A percentile compares a stretch with the other conserved stretches of the same genome.
phyloP scores from a whole-genome alignment of 1,284 basidiomycete genomes.

The Ganoderma lingzhi region DNA sequence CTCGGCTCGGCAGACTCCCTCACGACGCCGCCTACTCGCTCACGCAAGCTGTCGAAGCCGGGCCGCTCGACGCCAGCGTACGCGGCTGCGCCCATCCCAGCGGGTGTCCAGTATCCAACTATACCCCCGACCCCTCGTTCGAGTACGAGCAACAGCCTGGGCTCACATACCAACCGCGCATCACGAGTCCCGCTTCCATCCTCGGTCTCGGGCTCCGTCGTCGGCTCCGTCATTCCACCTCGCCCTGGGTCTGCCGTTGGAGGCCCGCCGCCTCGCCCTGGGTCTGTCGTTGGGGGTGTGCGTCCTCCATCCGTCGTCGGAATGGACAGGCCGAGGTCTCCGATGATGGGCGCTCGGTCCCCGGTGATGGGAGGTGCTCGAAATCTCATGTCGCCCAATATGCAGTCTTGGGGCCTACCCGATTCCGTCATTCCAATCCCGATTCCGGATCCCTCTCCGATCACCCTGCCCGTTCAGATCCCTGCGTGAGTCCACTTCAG shows the following conservation, averaged over 20 bases:
- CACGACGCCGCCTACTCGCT: constrained; percentile 39
- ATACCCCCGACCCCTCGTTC: constrained; percentile 37
- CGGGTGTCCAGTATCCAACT: constrained; percentile 33
- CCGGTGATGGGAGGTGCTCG: constrained; percentile 31
- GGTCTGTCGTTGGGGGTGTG: constrained; percentile 25
- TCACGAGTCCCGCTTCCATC: constrained; percentile 34
- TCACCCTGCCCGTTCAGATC: constrained; percentile 23
- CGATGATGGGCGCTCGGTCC: constrained; percentile 32
- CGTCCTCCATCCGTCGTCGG: constrained; percentile 25
- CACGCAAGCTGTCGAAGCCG: constrained; percentile 26
- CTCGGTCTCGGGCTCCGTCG: constrained; percentile 27
- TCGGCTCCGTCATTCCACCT: constrained; percentile 19
- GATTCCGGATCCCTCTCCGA: constrained; percentile 26
- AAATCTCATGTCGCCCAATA: constrained; percentile 20
- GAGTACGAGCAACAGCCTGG: constrained; percentile 25
- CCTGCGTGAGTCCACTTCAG: constrained; percentile 21
- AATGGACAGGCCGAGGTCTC: constrained; percentile 27
- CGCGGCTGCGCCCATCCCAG: constrained; percentile 35
- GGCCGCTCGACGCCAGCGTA: constrained; percentile 36
- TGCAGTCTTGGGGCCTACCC: constrained; percentile 8
- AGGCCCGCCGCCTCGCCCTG: constrained; percentile 20
- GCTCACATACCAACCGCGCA: constrained; percentile 29
- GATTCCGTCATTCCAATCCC: constrained; percentile 28
- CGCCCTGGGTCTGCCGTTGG: constrained; percentile 13
- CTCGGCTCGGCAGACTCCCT: constrained; percentile 40